Percentiles rank a stretch among this genome's conserved stretches.
phyloP scores from a whole-genome alignment of 371 early-diverging fungal genomes.

The Nematocida major region DNA sequence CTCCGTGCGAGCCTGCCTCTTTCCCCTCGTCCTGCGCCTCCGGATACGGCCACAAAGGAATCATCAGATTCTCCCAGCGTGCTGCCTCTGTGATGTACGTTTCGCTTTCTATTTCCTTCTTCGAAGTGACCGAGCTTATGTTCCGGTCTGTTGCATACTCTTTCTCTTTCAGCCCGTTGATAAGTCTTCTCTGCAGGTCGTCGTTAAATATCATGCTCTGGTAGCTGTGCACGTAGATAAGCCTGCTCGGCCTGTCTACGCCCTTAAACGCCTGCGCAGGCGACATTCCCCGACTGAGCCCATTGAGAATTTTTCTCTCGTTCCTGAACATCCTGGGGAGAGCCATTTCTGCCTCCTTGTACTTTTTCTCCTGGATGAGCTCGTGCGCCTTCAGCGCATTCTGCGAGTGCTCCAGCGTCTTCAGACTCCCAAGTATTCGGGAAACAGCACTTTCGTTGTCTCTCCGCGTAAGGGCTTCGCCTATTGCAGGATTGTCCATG shows the following conservation, averaged over 20 bases:
- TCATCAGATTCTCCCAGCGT: neutral
- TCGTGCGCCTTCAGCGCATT: constrained; percentile 15
- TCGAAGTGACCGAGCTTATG: constrained; percentile 15
- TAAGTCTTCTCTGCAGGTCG: constrained; percentile 72
- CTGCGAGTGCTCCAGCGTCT: neutral
- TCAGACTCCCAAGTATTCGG: constrained; percentile 48
- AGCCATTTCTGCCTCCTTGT: neutral
- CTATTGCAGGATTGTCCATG: constrained; percentile 76
- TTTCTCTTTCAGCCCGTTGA: constrained; percentile 67
- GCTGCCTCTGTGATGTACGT: neutral
- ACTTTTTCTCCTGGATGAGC: constrained; percentile 17
- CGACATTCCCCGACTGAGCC: constrained; percentile 26
- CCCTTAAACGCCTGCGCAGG: constrained; percentile 43
- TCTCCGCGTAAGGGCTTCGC: constrained; percentile 71
- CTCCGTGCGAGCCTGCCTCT: neutral
- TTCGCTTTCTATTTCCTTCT: neutral
- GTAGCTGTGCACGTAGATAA: constrained; percentile 89
- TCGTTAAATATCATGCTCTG: constrained; percentile 90
- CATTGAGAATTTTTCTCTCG: constrained; percentile 55
- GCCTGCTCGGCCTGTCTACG: constrained; percentile 70
- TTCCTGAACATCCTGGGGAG: constrained; percentile 18
- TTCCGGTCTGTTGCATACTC: constrained; percentile 24
- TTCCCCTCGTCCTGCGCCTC: neutral
- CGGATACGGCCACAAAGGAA: constrained; percentile 29
- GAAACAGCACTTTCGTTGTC: constrained; percentile 67